Percentiles rank a stretch among this genome's conserved stretches.
Conservation (phyloP, 108 stramenopile species). For the Skeletonema potamos region DNA sequence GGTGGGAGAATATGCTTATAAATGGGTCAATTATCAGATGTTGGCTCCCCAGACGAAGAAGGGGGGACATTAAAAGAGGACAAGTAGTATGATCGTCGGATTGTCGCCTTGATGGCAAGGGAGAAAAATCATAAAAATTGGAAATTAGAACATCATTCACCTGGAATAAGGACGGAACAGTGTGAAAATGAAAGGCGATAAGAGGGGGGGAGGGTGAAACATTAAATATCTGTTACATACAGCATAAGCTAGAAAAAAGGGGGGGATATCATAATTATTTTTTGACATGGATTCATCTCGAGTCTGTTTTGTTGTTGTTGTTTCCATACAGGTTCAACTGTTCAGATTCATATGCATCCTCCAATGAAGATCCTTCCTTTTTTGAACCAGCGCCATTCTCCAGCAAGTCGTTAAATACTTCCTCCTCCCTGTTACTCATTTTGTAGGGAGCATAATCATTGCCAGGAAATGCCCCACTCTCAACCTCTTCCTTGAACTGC, state of each 20-base stretch:
- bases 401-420: slow-evolving; percentile 64
- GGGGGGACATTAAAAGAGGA: not conserved
- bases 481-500: slow-evolving; percentile 91
- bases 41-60: not conserved
- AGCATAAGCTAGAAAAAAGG: not conserved
- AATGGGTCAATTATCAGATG: slow-evolving; percentile 29
- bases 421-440: slow-evolving; percentile 74
- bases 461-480: slow-evolving; percentile 89
- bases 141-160: not conserved
- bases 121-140: not conserved
- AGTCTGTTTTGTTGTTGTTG: slow-evolving; percentile 13
- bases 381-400: slow-evolving; percentile 55
- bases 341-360: slow-evolving; percentile 79
- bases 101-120: not conserved
- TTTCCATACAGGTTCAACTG: slow-evolving; percentile 76
- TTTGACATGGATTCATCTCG: not conserved
- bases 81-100: not conserved
- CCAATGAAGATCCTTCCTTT: slow-evolving; percentile 48
- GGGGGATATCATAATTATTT: not conserved
- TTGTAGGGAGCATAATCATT: slow-evolving; percentile 91
- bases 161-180: not conserved
- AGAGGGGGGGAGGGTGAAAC: not conserved
- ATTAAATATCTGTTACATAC: not conserved
- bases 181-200: not conserved
- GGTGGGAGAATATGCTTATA: slow-evolving; percentile 65